Base-by-base conservation (phyloP, 345 rosid species). In the Litchi chinensis region DNA sequence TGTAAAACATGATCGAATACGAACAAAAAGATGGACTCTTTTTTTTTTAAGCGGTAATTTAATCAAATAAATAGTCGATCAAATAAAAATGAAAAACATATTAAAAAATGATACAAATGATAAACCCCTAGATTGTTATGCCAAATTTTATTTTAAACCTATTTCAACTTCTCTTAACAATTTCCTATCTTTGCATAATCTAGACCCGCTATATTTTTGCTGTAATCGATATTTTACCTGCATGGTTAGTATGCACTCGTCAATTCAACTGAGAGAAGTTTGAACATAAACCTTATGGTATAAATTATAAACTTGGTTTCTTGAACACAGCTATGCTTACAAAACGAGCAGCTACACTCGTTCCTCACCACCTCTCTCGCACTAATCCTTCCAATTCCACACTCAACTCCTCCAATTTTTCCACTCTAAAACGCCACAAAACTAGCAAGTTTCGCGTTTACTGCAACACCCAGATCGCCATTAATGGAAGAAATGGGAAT, bases 391-490 rank as follows among this genome's bases (percentile, higher is more conserved):
- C 83, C 21, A 56, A 65, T 5, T 68, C 65, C 41, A 22, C 66
- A 3, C 41, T 13, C 41, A 7, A 10, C 12, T 40, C 13, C 74
- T 71, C 79, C 4, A 75, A 39, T 22, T 56, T 65, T 44, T 76
- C 77, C 10, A 7, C 24, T 39, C 48, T 21, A 0, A 60, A 9
- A 64, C 24, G 24, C 60, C 43, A 19, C 24, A 62, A 73, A 28
- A 63, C 70, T 32, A 70, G 71, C 82, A 85, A 83, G 12, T 70
- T 83, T 56, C 28, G 89, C 32, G 85, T 87, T 70, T 77, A 81
- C 76, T 92, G 92, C 83, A 93, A 93, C 78, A 81, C 88, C 84
- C 89, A 78, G 86, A 93, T 93, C 76, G 86, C 91, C 5, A 80
- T 85, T 78, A 85, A 88, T 75, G 93, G 95, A 3, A 86, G 86